A percentile compares a stretch with the other conserved stretches of the same genome.
Evolutionary conservation across 1,284 basidiomycete species (phyloP).

Genomic region (Naganishia liquefaciens): DNA sequence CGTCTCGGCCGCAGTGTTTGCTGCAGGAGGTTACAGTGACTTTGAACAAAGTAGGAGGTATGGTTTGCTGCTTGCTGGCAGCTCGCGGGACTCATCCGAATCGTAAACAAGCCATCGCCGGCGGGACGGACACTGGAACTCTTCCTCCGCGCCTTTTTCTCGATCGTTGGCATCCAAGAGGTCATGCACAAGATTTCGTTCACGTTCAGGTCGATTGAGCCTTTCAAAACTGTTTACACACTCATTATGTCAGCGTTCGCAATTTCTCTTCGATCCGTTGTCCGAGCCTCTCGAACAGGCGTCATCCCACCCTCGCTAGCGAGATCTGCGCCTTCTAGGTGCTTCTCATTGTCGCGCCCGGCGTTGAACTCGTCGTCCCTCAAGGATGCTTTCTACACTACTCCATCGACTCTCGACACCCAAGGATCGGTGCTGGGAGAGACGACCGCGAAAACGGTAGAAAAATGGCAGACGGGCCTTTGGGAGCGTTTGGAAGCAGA

Average conservation of each 20-base stretch:
- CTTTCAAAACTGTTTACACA: neutral
- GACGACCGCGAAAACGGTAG: conserved; percentile 36
- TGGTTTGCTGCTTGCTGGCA: too few species aligned
- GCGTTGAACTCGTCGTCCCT: neutral
- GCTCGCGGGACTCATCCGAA: neutral
- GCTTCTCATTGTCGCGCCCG: conserved; percentile 16
- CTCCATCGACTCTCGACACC: conserved; percentile 16
- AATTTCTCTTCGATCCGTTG: neutral
- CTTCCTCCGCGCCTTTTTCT: conserved; percentile 9
- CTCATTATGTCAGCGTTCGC: conserved; percentile 9
- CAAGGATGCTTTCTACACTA: conserved; percentile 22
- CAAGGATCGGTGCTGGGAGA: conserved; percentile 14
- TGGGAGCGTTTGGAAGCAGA: conserved; percentile 50
- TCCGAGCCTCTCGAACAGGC: neutral
- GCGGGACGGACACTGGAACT: neutral
- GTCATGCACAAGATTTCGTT: neutral
- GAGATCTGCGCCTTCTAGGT: neutral
- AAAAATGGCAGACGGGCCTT: conserved; percentile 50
- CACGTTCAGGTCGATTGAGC: neutral
- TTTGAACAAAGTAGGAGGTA: neutral
- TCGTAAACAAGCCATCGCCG: conserved; percentile 12
- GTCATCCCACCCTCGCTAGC: too few species aligned
- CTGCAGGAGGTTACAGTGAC: neutral
- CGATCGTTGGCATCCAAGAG: conserved; percentile 10
- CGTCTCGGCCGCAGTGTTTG: neutral